phyloP scores from a whole-genome alignment of 2,329 filamentous ascomycete genomes.

The Curvularia verruculosa region DNA sequence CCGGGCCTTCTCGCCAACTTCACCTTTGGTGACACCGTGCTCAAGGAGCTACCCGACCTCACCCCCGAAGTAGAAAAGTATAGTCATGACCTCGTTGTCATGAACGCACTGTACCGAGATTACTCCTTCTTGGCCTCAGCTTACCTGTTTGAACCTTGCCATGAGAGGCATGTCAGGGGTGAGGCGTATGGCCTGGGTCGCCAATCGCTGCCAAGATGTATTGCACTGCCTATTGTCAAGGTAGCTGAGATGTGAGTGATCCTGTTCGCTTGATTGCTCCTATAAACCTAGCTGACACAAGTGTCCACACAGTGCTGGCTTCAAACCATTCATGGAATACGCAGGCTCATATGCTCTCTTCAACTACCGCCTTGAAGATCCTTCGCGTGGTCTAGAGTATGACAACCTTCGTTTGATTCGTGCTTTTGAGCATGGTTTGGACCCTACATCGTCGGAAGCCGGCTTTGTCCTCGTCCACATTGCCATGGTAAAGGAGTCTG shows the following conservation, averaged over 20 bases:
- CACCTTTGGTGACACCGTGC: slow-evolving; percentile 75
- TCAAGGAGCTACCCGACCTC: slow-evolving; percentile 77
- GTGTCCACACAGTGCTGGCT: slow-evolving; percentile 61
- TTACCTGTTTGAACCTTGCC: slow-evolving; percentile 90
- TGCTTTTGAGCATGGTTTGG: slow-evolving; percentile 87
- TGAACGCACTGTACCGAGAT: slow-evolving; percentile 89
- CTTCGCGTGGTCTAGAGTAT: slow-evolving; percentile 61
- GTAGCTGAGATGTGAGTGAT: slow-evolving; percentile 81
- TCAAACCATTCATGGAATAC: slow-evolving; percentile 93
- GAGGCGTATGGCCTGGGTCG: slow-evolving; percentile 80
- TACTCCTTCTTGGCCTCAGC: slow-evolving; percentile 90
- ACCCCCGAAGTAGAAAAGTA: slow-evolving; percentile 74
- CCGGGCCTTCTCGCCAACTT: slow-evolving; percentile 78
- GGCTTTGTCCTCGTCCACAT: slow-evolving; percentile 96
- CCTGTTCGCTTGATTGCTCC: neutral
- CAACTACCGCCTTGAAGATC: slow-evolving; percentile 67
- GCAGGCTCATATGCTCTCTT: slow-evolving; percentile 67
- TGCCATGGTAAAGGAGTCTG: slow-evolving; percentile 91
- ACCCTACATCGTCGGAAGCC: slow-evolving; percentile 86
- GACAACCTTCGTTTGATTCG: slow-evolving; percentile 80
- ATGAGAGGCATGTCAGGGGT: slow-evolving; percentile 70
- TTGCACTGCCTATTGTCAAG: slow-evolving; percentile 81
- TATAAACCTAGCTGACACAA: neutral
- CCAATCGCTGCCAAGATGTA: slow-evolving; percentile 72
- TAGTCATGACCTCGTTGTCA: slow-evolving; percentile 72